Conservation (phyloP, 345 rosid species). For the Camelina sativa region DNA sequence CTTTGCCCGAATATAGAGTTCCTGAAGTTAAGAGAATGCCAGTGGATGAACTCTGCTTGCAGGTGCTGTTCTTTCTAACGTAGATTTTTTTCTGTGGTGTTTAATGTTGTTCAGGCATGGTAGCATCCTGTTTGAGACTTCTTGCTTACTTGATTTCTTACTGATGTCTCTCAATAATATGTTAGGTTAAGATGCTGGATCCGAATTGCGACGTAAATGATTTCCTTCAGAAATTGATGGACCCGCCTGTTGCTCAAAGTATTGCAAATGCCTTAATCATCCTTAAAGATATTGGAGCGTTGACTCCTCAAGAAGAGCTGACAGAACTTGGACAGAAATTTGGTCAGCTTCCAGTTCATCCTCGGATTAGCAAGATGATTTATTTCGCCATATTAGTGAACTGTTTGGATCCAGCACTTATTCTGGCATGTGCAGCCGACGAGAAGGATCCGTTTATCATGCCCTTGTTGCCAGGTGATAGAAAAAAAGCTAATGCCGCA, state of each 20-base stretch:
- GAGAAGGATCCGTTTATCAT: slow-evolving; percentile 78
- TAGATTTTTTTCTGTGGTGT: neutral
- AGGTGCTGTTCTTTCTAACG: slow-evolving; percentile 51
- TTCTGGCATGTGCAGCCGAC: slow-evolving; percentile 91
- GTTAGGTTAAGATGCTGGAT: slow-evolving; percentile 83
- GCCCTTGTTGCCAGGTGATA: slow-evolving; percentile 73
- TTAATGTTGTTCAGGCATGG: slow-evolving; percentile 10
- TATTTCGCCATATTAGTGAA: slow-evolving; percentile 87
- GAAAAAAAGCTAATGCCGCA: slow-evolving; percentile 68
- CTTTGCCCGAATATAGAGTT: slow-evolving; percentile 76
- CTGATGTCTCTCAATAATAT: slow-evolving; percentile 32
- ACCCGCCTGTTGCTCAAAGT: slow-evolving; percentile 84
- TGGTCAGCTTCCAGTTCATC: slow-evolving; percentile 89
- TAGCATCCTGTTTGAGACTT: slow-evolving; percentile 28
- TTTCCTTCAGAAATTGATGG: slow-evolving; percentile 78
- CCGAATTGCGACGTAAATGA: slow-evolving; percentile 62
- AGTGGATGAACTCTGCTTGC: slow-evolving; percentile 93
- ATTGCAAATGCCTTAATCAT: slow-evolving; percentile 67
- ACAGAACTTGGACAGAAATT: slow-evolving; percentile 91
- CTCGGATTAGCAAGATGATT: slow-evolving; percentile 89
- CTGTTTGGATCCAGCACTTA: slow-evolving; percentile 94
- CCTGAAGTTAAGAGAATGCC: slow-evolving; percentile 97
- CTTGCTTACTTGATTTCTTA: slow-evolving; percentile 27
- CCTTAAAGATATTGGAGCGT: slow-evolving; percentile 88
- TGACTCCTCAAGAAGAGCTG: slow-evolving; percentile 74